Percentiles rank a stretch among this genome's conserved stretches.
These are phyloP conservation scores for Yamadazyma epiphylla DNA, from an alignment of 1,139 yeast species.

Conservation along the genomic window DNA sequence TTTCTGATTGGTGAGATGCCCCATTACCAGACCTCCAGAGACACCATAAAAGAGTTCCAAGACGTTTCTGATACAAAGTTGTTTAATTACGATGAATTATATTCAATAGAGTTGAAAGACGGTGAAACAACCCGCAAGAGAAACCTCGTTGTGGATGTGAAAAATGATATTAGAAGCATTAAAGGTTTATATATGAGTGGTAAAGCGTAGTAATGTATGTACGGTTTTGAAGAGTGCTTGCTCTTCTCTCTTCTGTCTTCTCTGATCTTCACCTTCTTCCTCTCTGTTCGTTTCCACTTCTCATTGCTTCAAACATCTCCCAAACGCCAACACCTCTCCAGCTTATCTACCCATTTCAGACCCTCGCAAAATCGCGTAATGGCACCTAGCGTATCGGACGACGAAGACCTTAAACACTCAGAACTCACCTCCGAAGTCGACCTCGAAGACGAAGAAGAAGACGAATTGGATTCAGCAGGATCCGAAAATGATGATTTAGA, in stretches of 20 bases:
- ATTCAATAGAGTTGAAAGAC: constrained; percentile 13
- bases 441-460: constrained; percentile 13
- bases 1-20: constrained; percentile 31
- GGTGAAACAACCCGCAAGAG: constrained; percentile 13
- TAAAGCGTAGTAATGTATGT: no score
- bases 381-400: constrained; percentile 11
- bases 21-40: constrained; percentile 28
- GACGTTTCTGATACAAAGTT: constrained; percentile 33
- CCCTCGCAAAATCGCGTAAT: no score
- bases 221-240: no score
- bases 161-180: constrained; percentile 39
- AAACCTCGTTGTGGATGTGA: constrained; percentile 33
- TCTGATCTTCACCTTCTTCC: no score
- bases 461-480: constrained; percentile 17
- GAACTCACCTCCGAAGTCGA: constrained; percentile 14
- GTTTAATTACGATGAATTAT: constrained; percentile 29
- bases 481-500: constrained; percentile 22
- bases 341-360: no score
- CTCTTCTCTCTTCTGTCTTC: no score
- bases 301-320: no score
- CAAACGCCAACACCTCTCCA: no score
- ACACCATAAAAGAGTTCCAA: constrained; percentile 33
- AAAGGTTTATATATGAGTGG: constrained; percentile 48
- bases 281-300: no score
- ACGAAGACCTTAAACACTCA: constrained; percentile 5